Percentiles rank a stretch among this genome's conserved stretches.
These are phyloP conservation scores for Calonectria crousiana DNA, from an alignment of 2,329 filamentous ascomycete species.

Conservation along the genomic window DNA sequence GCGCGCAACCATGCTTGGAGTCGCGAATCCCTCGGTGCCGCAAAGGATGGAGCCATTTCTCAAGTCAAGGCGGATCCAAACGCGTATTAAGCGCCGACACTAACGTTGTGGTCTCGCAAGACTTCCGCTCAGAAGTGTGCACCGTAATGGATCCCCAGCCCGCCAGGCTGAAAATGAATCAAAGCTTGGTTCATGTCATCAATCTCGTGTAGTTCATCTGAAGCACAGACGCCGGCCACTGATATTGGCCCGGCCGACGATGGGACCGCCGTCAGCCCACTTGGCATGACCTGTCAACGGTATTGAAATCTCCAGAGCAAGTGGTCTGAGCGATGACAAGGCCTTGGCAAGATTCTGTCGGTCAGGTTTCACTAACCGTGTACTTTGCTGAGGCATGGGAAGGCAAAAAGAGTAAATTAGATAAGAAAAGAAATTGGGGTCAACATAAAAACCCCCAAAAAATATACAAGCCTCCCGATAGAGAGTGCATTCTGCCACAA, in stretches of 20 bases:
- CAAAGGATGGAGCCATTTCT: background rate
- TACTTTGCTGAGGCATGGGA: background rate
- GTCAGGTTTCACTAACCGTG: background rate
- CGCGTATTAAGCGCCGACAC: background rate
- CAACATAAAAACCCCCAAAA: too few relatives aligned
- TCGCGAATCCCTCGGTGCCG: background rate
- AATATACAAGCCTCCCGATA: too few relatives aligned
- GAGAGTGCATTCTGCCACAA: too few relatives aligned
- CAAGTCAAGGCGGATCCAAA: background rate
- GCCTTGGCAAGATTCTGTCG: background rate
- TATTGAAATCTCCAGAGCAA: background rate
- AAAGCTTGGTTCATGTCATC: background rate
- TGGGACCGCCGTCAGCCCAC: background rate
- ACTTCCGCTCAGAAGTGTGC: background rate
- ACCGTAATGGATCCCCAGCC: background rate
- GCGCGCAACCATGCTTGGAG: background rate
- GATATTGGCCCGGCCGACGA: background rate
- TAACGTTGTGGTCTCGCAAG: background rate
- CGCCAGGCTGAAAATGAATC: background rate
- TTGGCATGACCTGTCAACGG: background rate
- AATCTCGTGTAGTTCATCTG: background rate
- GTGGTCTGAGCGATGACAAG: background rate
- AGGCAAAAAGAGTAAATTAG: too few relatives aligned
- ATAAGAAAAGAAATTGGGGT: too few relatives aligned
- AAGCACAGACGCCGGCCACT: background rate